A percentile compares a stretch with the other conserved stretches of the same genome.
These are phyloP conservation scores for Colletotrichum sp. DNA, from an alignment of 2,329 filamentous ascomycete genomes.

Conservation along the genomic window DNA sequence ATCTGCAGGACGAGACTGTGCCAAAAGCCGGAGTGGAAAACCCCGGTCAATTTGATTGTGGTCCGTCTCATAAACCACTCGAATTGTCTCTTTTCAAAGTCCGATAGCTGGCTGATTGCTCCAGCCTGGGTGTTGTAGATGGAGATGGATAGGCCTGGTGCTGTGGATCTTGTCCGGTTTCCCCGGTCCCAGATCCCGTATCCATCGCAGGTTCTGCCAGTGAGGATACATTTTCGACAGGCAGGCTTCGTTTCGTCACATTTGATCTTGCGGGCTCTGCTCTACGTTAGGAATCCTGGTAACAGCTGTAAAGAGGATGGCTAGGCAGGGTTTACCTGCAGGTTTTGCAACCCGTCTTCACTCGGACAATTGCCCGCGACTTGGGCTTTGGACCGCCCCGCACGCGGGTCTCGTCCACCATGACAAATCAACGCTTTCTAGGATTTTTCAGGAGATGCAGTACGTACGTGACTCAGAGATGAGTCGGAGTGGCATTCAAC, in stretches of 20 bases:
- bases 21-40: constrained; percentile 43
- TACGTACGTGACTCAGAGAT: neutral
- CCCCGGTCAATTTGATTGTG: constrained; percentile 37
- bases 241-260: constrained; percentile 27
- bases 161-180: neutral
- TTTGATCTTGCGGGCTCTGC: constrained; percentile 27
- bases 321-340: neutral
- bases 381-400: neutral
- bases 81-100: constrained; percentile 30
- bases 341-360: neutral
- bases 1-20: constrained; percentile 39
- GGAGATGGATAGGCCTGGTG: neutral
- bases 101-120: neutral
- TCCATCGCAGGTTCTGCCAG: constrained; percentile 26
- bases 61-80: constrained; percentile 49
- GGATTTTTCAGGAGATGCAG: neutral
- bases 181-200: constrained; percentile 27
- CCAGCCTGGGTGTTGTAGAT: neutral
- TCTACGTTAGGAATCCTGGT: neutral
- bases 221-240: constrained; percentile 24
- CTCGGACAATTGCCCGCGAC: neutral
- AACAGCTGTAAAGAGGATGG: fast-evolving
- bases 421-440: neutral
- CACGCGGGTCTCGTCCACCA: neutral
- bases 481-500: neutral